Evolutionary conservation across 345 rosid species (phyloP).

Genomic region (Trapa incisa): DNA sequence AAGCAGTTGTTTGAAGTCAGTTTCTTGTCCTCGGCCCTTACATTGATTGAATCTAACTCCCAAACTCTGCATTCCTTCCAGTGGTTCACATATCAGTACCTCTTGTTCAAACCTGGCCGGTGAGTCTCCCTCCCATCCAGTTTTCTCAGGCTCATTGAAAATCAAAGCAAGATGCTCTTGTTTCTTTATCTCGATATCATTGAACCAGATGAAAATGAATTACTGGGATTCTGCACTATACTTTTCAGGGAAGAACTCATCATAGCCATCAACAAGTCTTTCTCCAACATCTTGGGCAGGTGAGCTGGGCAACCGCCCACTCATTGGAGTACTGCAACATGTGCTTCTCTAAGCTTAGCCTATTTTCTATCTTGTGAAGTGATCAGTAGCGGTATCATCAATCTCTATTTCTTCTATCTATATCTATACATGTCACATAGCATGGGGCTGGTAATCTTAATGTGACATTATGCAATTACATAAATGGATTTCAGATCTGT

Average conservation of each 20-base stretch:
- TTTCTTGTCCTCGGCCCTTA: neutral
- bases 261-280: conserved; percentile 45
- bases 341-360: neutral
- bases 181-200: too few species aligned
- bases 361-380: neutral
- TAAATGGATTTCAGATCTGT: too few species aligned
- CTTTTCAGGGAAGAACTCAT: conserved; percentile 58
- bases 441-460: too few species aligned
- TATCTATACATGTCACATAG: too few species aligned
- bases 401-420: too few species aligned
- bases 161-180: neutral
- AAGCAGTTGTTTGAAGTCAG: neutral
- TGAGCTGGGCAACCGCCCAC: conserved; percentile 15
- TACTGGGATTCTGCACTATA: neutral
- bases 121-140: conserved; percentile 13
- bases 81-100: conserved; percentile 92
- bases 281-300: conserved; percentile 54
- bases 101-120: conserved; percentile 84
- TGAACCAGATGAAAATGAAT: neutral
- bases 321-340: neutral
- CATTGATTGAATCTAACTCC: conserved; percentile 10
- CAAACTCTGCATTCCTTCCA: conserved; percentile 19
- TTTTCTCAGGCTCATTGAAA: conserved; percentile 4
- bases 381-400: neutral
- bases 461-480: neutral